These are phyloP conservation scores for Piper betle DNA, from an alignment of 164 flowering plant genomes.

Conservation along the genomic window DNA sequence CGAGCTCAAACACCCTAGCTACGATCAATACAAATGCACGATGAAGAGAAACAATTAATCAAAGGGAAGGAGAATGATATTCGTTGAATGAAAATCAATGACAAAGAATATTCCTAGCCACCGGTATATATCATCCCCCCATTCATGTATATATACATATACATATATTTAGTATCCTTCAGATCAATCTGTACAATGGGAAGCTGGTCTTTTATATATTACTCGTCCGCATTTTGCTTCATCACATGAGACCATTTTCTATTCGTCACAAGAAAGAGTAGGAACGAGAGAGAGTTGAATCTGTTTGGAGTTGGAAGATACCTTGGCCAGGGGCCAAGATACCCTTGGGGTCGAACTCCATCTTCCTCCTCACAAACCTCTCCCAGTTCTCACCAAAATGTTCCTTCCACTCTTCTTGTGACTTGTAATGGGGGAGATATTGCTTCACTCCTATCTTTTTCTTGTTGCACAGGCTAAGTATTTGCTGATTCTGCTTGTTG, in stretches of 20 bases:
- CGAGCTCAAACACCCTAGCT: no score
- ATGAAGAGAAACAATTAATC: no score
- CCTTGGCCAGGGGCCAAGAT: conserved; percentile 84
- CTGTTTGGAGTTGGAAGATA: conserved; percentile 41
- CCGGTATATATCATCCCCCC: no score
- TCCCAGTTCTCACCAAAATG: conserved; percentile 84
- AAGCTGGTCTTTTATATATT: no score
- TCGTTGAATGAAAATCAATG: no score
- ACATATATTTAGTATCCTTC: no score
- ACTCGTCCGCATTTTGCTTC: not conserved
- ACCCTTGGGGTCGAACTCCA: conserved; percentile 53
- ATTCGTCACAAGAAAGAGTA: conserved; percentile 6
- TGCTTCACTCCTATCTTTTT: conserved; percentile 49
- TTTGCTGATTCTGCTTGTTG: conserved; percentile 56
- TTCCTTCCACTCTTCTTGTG: conserved; percentile 51
- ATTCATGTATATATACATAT: no score
- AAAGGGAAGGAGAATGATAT: no score
- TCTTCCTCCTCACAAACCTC: conserved; percentile 33
- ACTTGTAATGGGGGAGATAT: conserved; percentile 62
- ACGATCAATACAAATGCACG: no score
- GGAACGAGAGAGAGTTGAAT: conserved; percentile 12
- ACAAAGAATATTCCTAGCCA: no score
- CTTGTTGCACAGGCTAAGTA: conserved; percentile 50
- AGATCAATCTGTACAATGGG: not conserved
- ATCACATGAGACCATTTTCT: no score